phyloP scores from a whole-genome alignment of 2,329 filamentous ascomycete species.

The Colletotrichum orbiculare region DNA sequence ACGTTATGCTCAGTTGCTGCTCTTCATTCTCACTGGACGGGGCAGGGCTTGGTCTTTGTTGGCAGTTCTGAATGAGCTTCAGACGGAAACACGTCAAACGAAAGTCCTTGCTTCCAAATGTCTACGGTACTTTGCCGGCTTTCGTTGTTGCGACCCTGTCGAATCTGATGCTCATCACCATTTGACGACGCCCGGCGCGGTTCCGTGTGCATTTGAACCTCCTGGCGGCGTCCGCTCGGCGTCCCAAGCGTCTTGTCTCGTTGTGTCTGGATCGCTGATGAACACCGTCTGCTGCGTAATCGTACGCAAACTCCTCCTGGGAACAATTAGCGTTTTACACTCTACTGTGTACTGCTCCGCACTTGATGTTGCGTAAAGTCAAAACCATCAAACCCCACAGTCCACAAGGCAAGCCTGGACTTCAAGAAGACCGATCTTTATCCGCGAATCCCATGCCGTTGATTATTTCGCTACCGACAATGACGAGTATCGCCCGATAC shows the following conservation, averaged over 20 bases:
- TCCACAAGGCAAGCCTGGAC: too few species aligned
- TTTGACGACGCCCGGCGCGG: background rate
- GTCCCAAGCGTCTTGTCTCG: conserved; percentile 2
- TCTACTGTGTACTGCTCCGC: background rate
- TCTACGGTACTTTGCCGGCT: conserved; percentile 24
- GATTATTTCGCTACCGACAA: too few species aligned
- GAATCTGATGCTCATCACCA: conserved; percentile 2
- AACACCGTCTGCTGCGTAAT: background rate
- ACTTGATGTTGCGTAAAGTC: background rate
- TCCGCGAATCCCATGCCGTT: too few species aligned
- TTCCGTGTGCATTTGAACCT: conserved; percentile 12
- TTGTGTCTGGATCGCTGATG: conserved; percentile 24
- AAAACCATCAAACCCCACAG: too few species aligned
- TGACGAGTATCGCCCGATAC: too few species aligned
- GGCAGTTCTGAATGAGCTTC: conserved; percentile 23
- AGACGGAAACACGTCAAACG: conserved; percentile 30
- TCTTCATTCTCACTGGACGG: conserved; percentile 8
- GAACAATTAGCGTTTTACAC: background rate
- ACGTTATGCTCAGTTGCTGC: conserved; percentile 19
- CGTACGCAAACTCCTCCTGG: conserved; percentile 1
- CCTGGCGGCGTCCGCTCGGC: conserved; percentile 2
- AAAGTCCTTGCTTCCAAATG: conserved; percentile 14
- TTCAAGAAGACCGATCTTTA: too few species aligned
- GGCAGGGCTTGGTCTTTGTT: conserved; percentile 7
- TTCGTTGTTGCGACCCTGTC: conserved; percentile 21